Base-by-base conservation (phyloP, 208 protist genomes). In the Vickermania spadyakhi region DNA sequence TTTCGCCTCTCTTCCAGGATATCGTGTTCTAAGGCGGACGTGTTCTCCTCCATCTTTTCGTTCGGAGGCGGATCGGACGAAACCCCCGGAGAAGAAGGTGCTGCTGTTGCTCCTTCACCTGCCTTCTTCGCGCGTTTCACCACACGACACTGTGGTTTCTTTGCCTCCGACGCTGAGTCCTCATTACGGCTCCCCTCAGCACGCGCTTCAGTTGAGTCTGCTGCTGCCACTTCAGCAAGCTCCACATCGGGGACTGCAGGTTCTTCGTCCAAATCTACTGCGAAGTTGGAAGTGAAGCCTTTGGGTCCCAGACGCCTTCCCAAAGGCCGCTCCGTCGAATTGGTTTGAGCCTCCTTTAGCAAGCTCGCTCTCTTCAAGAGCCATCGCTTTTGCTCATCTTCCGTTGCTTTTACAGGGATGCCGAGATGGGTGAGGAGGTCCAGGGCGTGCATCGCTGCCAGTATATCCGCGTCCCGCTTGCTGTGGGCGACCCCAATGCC, bases 361-460 rank as follows among this genome's bases (percentile, higher is more conserved):
- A 45, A n/a, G 36, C 36, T 7, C 36, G 11, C 11, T 7, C 36
- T 7, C 18, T 45, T 45, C 2, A 26, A 28, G 21, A 26, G 21
- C 60, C 31, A 68, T 21, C 72, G 64, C 26, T 66, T 62, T 0
- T 62, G 60, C 2, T 23, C 52, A 14, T 1, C 13, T 25, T 14
- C 28, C 7, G 45, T 29, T 30, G 2, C 5, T 21, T 58, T 57
- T 13, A 73, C 50, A 28, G 52, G 31, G 7, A 90, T 51, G n/a
- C 76, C 80, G 55, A 95, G 73, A 27, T 56, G 21, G 41, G 71
- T 66, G 2, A 91, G 69, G 18, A 88, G 72, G 64, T 95, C 85
- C 14, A 95, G 68, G 0, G 89, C 84, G 64, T 95, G 89, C 82
- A 91, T 93, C 1, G 85, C 80, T 2, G 89, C 85, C 0, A 95